These are phyloP conservation scores for Daldinia decipiens DNA, from an alignment of 495 filamentous ascomycete genomes.

Conservation along the genomic window DNA sequence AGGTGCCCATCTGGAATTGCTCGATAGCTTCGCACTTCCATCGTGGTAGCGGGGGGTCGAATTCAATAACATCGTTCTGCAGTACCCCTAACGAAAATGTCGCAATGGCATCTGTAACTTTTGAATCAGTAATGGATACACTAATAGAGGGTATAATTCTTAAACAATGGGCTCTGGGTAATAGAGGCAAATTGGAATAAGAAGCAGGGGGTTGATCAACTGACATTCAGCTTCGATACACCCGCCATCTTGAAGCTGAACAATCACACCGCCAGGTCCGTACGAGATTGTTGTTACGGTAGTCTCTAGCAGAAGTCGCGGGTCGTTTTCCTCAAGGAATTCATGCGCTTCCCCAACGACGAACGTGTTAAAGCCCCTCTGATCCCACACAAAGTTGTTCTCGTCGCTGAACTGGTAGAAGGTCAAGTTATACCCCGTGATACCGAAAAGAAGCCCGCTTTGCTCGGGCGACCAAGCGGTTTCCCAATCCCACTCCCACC, in stretches of 20 bases:
- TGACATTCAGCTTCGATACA: conserved; percentile 67
- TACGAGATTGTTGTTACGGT: conserved; percentile 69
- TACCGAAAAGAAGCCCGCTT: conserved; percentile 45
- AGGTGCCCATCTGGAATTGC: conserved; percentile 77
- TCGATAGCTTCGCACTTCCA: conserved; percentile 76
- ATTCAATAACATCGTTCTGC: conserved; percentile 69
- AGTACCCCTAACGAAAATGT: conserved; percentile 69
- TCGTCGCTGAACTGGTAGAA: conserved; percentile 59
- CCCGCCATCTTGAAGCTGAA: conserved; percentile 64
- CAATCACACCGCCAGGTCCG: conserved; percentile 62
- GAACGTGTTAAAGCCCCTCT: conserved; percentile 72
- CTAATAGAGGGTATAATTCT: background rate
- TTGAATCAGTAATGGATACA: background rate
- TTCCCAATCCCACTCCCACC: conserved; percentile 67
- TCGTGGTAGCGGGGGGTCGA: conserved; percentile 67
- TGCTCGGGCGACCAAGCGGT: conserved; percentile 60
- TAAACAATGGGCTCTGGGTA: background rate
- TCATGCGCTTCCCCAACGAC: conserved; percentile 70
- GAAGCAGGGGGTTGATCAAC: conserved; percentile 31
- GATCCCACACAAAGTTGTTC: conserved; percentile 75
- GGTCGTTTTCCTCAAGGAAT: conserved; percentile 67
- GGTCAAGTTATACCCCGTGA: conserved; percentile 50
- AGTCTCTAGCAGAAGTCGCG: conserved; percentile 68
- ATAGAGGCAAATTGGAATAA: background rate
- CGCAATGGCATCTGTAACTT: conserved; percentile 47